phyloP scores from a whole-genome alignment of 768 basidiomycete species.

The Gloeopeniophorella convolvens region DNA sequence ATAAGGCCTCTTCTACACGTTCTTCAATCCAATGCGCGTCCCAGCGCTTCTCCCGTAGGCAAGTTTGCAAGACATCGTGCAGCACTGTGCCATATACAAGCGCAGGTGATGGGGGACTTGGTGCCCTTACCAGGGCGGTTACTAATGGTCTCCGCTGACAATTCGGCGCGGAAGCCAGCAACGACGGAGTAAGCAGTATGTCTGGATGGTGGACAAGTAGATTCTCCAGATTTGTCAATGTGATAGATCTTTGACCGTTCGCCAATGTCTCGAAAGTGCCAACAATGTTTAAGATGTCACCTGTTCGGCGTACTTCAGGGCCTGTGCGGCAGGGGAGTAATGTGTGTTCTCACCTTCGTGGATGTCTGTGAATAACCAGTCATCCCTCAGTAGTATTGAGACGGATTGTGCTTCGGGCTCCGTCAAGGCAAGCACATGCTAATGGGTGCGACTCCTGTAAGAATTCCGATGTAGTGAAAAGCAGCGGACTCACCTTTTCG shows the following conservation, averaged over 20 bases:
- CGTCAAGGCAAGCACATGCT: slow-evolving; percentile 49
- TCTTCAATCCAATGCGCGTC: slow-evolving; percentile 54
- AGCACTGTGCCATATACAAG: slow-evolving; percentile 90
- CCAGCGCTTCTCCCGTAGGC: slow-evolving; percentile 58
- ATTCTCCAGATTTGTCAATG: slow-evolving; percentile 56
- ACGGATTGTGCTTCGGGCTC: slow-evolving; percentile 35
- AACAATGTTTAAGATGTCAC: slow-evolving; percentile 77
- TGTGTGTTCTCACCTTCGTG: slow-evolving; percentile 40
- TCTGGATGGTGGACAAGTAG: slow-evolving; percentile 89
- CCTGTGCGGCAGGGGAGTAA: neutral
- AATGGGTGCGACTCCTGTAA: neutral
- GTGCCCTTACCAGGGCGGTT: slow-evolving; percentile 50
- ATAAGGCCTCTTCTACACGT: slow-evolving; percentile 50
- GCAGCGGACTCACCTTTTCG: slow-evolving; percentile 13
- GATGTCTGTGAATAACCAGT: slow-evolving; percentile 68
- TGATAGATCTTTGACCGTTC: slow-evolving; percentile 32
- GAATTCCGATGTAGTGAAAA: neutral
- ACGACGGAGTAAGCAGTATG: slow-evolving; percentile 83
- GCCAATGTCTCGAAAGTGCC: slow-evolving; percentile 35
- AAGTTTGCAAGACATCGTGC: slow-evolving; percentile 85
- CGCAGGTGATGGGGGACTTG: slow-evolving; percentile 55
- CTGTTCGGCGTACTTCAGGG: slow-evolving; percentile 31
- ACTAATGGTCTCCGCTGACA: slow-evolving; percentile 88
- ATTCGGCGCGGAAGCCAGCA: slow-evolving; percentile 74
- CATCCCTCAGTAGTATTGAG: slow-evolving; percentile 60